Evolutionary conservation across 306 rosid species (phyloP), one percentile per base, ranked within the genome.

Genomic region (Trifolium subterraneum): DNA sequence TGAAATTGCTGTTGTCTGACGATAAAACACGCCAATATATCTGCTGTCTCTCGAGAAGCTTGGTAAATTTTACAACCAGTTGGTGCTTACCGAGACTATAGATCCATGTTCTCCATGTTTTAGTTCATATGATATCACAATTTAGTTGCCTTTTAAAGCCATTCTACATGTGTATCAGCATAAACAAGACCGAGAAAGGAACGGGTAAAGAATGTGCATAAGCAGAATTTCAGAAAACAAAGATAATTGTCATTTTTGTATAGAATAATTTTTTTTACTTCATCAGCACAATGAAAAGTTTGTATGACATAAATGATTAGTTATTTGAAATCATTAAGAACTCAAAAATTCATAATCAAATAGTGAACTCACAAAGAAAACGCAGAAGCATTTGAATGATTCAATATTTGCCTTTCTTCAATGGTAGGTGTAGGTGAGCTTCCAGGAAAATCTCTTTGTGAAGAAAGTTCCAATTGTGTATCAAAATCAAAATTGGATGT

Each of bases 331-430:
- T 68, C 73, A 41, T 8, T 41, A 48, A 29, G 59, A 78, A 70
- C 29, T 62, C 23, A 52, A 29, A 42, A 56, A 42, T 11, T 23
- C 71, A 59, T 54, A 51, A 61, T 52, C 42, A 27, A 47, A 16
- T 64, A 64, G 55, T 64, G 66, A 52, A 72, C 92, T 87, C 83
- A 92, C 98, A 86, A 14, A 81, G 92, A 87, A 81, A 92, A 90
- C 10, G 98, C 93, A 59, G 98, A 90, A 16, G 85, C 89, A 80
- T 85, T 81, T 74, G 98, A 87, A 68, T 79, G 93, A 76, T 88
- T 92, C 85, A 83, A 83, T 12, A 75, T 63, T 63, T 71, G 78
- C 48, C 77, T 71, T 70, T 86, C 93, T 47, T 78, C 89, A 42
- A 55, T 59, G 48, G 76, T 51, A 74, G 83, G 77, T 48, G 71